Evolutionary conservation across 1,284 basidiomycete species (phyloP), one percentile per base, ranked within the genome.

Genomic region (Cryptococcus sp.): DNA sequence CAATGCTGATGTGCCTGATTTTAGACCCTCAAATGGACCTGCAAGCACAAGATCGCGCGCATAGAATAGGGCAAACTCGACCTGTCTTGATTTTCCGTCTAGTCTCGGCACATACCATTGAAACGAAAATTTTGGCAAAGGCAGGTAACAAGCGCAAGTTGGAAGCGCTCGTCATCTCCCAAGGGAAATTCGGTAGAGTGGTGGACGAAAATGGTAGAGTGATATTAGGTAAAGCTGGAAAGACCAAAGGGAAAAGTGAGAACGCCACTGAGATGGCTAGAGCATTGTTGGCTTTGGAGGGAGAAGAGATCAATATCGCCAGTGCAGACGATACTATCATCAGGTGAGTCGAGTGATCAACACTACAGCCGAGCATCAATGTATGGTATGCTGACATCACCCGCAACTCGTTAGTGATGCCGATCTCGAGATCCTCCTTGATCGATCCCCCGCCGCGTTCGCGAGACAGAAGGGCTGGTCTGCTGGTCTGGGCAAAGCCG

Each of bases 21-120:
- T 8, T 4, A 91, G 91, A 97, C 70, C 94, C 94, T 0, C 92
- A 95, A 80, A 93, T 94, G 87, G 95, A 99, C 66, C 81, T 93
- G 5, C 94, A 99, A 77, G 95, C 95, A 0, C 92, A 95, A 75
- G 95, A 96, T 71, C 85, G 94, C 37, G 94, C 92, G 0, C 94
- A 98, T 76, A 87, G 94, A 7, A 98, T 98, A 58, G 94, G 94
- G 2, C 94, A 97, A 78, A 94, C 87, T 19, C 87, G 82, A 64
- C 90, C 91, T 1, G 90, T 94, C 54, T 82, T 94, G 47, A 86
- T 96, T 55, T 96, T 93, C 81, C 85, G 93, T 39, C 82, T 97
- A 0, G 87, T 96, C 37, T 89, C 85, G 37, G 67, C 70, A 25
- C 69, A 93, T 77, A 96, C 93, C 0, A 84, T 97, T 62, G 94